A percentile compares a stretch with the other conserved stretches of the same genome.
Evolutionary conservation across 768 basidiomycete genomes (phyloP).

Genomic region (Termitomyces sp.): DNA sequence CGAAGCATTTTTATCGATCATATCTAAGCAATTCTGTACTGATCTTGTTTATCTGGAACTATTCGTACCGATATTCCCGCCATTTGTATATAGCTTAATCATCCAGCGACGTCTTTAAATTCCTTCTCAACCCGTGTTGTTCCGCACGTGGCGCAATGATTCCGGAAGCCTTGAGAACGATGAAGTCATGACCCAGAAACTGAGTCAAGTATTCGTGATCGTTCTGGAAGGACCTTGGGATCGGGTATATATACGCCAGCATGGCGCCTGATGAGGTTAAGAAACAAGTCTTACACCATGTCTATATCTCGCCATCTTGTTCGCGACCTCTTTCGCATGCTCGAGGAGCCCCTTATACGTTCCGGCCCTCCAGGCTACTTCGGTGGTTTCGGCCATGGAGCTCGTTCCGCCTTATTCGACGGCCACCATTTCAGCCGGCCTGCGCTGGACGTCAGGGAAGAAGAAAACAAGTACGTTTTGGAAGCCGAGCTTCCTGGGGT

Average conservation of each 20-base stretch:
- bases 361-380: conserved; percentile 16
- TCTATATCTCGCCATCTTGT: conserved; percentile 63
- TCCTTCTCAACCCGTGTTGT: neutral
- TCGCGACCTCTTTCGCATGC: conserved; percentile 70
- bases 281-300: conserved; percentile 34
- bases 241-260: conserved; percentile 4
- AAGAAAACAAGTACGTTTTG: conserved; percentile 59
- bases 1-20: conserved; percentile 3
- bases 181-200: neutral
- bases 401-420: conserved; percentile 33
- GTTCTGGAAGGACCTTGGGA: conserved; percentile 9
- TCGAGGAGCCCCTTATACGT: conserved; percentile 65
- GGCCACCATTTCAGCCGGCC: conserved; percentile 47
- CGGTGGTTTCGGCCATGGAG: conserved; percentile 5
- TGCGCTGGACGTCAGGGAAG: conserved; percentile 66
- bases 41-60: conserved; percentile 15
- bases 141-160: conserved; percentile 5
- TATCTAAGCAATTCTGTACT: conserved; percentile 15
- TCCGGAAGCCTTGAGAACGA: neutral
- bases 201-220: conserved; percentile 1
- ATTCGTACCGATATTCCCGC: conserved; percentile 3
- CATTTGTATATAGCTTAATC: conserved; percentile 12
- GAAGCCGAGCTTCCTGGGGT: conserved; percentile 80
- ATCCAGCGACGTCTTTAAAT: neutral
- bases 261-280: neutral